Base-by-base conservation (phyloP, 345 rosid species). In the Pelargonium nanum region DNA sequence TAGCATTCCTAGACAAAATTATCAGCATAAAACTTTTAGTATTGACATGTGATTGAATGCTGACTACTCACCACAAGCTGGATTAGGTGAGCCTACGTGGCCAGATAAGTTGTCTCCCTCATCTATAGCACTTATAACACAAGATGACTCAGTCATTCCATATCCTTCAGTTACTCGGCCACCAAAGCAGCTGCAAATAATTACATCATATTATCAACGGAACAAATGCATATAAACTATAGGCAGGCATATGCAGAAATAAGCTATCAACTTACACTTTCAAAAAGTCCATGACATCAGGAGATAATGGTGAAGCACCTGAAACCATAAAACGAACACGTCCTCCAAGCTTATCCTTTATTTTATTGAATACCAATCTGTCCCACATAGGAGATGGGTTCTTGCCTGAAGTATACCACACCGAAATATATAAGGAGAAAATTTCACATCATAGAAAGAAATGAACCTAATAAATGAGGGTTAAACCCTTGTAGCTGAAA, bases 321-420 rank as follows among this genome's bases (percentile, higher is more conserved):
- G 95, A 93, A 15, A 67, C 64, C 70, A 93, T 71, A 62, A 85
- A 65, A 19, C 96, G 96, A 52, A 93, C 90, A 67, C 89, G 85
- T 50, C 99, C 99, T 64, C 99, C 99, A 48, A 93, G 97, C 72
- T 73, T 93, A 53, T 76, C 94, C 68, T 67, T 86, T 70, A 93
- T 85, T 75, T 93, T 89, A 80, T 93, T 87, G 80, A 93, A 93
- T 51, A 93, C 99, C 84, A 93, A 67, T 73, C 87, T 83, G 72
- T 89, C 99, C 99, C 97, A 93, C 75, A 93, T 83, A 53, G 97
- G 90, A 75, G 99, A 93, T 26, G 99, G 82, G 74, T 68, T 89
- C 81, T 73, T 89, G 59, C 99, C 99, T 89, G 77, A 57, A 24
- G 58, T 58, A 7, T 45, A 24, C 57, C 22, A 17, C 53, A 55